A percentile compares a stretch with the other conserved stretches of the same genome.
These are phyloP conservation scores for Psilocybe cubensis DNA, from an alignment of 768 basidiomycete genomes.

Conservation along the genomic window DNA sequence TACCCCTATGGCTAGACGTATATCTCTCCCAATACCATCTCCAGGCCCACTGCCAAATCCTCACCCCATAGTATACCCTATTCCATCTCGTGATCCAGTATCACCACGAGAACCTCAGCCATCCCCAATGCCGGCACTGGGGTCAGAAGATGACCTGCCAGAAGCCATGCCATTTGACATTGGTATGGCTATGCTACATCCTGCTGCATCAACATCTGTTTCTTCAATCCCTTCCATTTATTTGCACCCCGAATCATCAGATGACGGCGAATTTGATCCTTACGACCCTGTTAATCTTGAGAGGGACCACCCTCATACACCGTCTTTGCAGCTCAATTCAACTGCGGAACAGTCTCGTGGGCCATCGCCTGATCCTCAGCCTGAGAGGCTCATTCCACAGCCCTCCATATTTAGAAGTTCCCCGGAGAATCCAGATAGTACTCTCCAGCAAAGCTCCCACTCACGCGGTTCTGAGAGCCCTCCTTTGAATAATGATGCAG, in stretches of 20 bases:
- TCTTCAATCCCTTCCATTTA: constrained; percentile 18
- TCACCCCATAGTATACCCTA: not conserved
- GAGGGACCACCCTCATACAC: constrained; percentile 19
- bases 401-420: not conserved
- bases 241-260: constrained; percentile 16
- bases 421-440: constrained; percentile 1
- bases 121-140: not conserved
- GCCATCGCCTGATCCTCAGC: constrained; percentile 10
- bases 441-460: not conserved
- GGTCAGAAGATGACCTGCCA: constrained; percentile 10
- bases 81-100: not conserved
- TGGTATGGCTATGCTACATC: constrained; percentile 31
- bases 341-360: constrained; percentile 9
- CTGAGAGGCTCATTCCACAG: constrained; percentile 6
- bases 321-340: constrained; percentile 15
- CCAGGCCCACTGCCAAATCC: constrained; percentile 1
- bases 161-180: constrained; percentile 25
- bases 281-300: constrained; percentile 27
- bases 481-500: constrained; percentile 11
- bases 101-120: not conserved
- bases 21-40: constrained; percentile 4
- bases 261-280: constrained; percentile 24
- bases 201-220: constrained; percentile 13
- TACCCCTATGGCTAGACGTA: constrained; percentile 11
- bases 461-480: constrained; percentile 9